Base-by-base conservation (phyloP, 1,139 yeast genomes). In the Suhomyces bolitotheri region DNA sequence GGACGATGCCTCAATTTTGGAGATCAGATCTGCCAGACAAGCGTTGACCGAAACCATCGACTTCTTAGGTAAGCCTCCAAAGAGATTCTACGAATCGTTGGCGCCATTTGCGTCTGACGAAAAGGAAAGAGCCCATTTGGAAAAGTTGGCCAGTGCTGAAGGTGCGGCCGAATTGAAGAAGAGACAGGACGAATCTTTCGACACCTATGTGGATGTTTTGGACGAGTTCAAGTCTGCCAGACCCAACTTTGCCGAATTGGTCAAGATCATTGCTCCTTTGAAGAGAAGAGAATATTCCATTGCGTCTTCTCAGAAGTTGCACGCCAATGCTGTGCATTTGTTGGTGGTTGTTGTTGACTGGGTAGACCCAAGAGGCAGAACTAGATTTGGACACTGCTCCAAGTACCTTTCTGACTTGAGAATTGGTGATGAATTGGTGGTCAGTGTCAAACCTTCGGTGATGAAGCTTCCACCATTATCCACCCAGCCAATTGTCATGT, bases 261-360 rank as follows among this genome's bases (percentile, higher is more conserved):
- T 82, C 23, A 75, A 76, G 50, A 65, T 90, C 39, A 76, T 92
- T 49, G 77, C 95, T 16, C 94, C 96, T 19, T 74, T 90, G 60
- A 92, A 92, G 73, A 83, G 98, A 71, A 85, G 98, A 71, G 98
- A 92, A 64, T 92, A 92, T 60, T 90, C 97, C n/a, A 92, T 92
- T 63, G 97, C 98, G 4, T 89, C 97, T 2, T 90, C 97, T 22
- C 98, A 92, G 65, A 86, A 76, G 58, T 72, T 86, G 51, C 97
- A 90, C 65, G 87, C 92, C 40, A 87, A 86, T 58, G 92, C 92
- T 22, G 89, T 92, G 32, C 97, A 90, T 58, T 70, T 92, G 56
- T 76, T 92, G 56, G 81, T 92, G 60, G 98, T 92, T 44, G 97
- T 90, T 37, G 97, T 90, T 39, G 97, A 90, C 62, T 92, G 98